phyloP scores from a whole-genome alignment of 495 filamentous ascomycete species.

The Xylaria nigripes region DNA sequence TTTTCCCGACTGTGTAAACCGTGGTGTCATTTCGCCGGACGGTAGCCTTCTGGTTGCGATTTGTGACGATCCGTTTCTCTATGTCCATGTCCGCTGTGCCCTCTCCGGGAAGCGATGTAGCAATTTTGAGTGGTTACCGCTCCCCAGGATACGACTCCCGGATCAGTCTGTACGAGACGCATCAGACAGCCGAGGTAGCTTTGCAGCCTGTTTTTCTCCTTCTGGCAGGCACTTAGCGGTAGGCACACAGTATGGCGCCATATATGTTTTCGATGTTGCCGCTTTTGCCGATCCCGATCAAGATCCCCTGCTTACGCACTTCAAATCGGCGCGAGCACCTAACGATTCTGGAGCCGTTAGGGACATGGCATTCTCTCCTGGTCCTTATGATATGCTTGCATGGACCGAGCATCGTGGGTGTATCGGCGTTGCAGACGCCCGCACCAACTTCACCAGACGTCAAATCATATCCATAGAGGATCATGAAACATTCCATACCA shows the following conservation, averaged over 20 bases:
- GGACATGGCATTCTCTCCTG: constrained; percentile 84
- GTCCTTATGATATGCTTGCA: constrained; percentile 82
- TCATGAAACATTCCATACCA: constrained; percentile 47
- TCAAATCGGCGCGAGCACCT: constrained; percentile 50
- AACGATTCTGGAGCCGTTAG: constrained; percentile 69
- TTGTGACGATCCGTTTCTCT: constrained; percentile 74
- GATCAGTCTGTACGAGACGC: constrained; percentile 40
- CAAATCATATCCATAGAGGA: constrained; percentile 63
- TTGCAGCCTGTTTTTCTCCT: constrained; percentile 46
- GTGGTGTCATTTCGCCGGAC: constrained; percentile 84
- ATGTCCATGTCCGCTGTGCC: constrained; percentile 56
- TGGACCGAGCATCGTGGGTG: constrained; percentile 88
- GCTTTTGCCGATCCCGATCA: constrained; percentile 28
- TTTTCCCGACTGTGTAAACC: constrained; percentile 79
- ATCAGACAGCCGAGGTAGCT: constrained; percentile 45
- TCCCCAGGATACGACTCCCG: constrained; percentile 39
- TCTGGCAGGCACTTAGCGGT: constrained; percentile 46
- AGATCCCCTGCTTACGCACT: constrained; percentile 36
- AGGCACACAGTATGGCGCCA: constrained; percentile 49
- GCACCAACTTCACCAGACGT: constrained; percentile 63
- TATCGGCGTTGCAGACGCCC: constrained; percentile 76
- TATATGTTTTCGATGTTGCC: constrained; percentile 43
- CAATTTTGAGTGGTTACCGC: constrained; percentile 32
- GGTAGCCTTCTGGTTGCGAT: constrained; percentile 73
- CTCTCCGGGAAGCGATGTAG: constrained; percentile 16